A percentile compares a stretch with the other conserved stretches of the same genome.
Conservation (phyloP, 805 yeast genomes). For the Wickerhamomyces mucosus region DNA sequence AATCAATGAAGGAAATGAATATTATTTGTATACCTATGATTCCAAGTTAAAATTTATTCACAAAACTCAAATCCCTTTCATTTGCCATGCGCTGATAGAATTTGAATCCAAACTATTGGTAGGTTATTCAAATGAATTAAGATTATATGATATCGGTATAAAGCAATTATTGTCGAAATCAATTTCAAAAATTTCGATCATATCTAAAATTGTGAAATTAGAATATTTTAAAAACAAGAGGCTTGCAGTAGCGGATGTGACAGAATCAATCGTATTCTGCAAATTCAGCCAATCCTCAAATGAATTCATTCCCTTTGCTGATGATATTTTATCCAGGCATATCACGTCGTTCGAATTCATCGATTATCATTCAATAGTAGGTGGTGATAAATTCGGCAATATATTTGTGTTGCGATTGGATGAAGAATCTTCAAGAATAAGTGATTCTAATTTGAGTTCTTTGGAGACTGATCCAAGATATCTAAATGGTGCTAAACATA, state of each 20-base stretch:
- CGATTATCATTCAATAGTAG: conserved; percentile 68
- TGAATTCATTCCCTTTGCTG: conserved; percentile 53
- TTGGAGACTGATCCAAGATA: conserved; percentile 17
- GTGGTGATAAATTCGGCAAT: conserved; percentile 87
- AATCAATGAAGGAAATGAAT: conserved; percentile 16
- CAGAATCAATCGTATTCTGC: conserved; percentile 51
- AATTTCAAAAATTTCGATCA: conserved; percentile 33
- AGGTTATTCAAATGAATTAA: conserved; percentile 42
- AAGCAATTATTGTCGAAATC: conserved; percentile 71
- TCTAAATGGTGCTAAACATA: conserved; percentile 43
- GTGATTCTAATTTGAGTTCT: conserved; percentile 35
- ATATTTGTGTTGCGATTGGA: conserved; percentile 59
- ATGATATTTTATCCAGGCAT: conserved; percentile 61
- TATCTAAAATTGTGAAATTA: conserved; percentile 44
- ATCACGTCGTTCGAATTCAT: conserved; percentile 49
- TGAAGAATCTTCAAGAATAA: conserved; percentile 35
- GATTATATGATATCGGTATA: conserved; percentile 65
- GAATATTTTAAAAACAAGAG: conserved; percentile 41
- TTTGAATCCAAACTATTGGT: conserved; percentile 56
- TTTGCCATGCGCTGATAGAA: conserved; percentile 37
- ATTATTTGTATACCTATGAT: conserved; percentile 21
- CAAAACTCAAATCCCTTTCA: conserved; percentile 29
- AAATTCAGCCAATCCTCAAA: conserved; percentile 39
- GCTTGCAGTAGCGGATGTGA: conserved; percentile 63
- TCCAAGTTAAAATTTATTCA: no score